These are phyloP conservation scores for Schoenoplectus triqueter DNA, from an alignment of 202 grass and related monocot species.

Conservation along the genomic window DNA sequence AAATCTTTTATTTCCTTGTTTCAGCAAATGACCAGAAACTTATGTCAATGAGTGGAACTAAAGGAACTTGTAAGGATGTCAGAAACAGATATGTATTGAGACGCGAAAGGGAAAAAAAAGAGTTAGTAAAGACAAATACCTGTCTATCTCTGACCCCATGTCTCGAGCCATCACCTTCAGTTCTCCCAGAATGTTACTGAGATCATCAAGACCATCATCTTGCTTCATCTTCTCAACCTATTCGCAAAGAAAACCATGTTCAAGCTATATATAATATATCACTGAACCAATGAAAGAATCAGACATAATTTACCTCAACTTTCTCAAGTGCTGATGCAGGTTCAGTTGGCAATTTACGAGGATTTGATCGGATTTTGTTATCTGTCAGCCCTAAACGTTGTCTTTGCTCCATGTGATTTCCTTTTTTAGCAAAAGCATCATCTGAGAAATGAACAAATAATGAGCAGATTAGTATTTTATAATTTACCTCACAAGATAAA, in stretches of 20 bases:
- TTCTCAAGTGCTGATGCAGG: constrained; percentile 57
- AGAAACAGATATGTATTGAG: constrained; percentile 2
- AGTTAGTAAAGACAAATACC: constrained; percentile 40
- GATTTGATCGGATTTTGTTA: constrained; percentile 44
- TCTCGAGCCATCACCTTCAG: constrained; percentile 87
- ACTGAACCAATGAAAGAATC: constrained; percentile 18
- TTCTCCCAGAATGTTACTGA: constrained; percentile 70
- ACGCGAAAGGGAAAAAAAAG: neutral
- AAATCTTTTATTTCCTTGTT: neutral
- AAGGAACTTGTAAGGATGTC: neutral
- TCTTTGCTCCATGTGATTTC: constrained; percentile 75
- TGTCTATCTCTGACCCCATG: constrained; percentile 91
- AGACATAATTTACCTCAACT: constrained; percentile 66
- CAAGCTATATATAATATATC: constrained; percentile 23
- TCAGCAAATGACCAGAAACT: constrained; percentile 8
- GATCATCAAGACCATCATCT: constrained; percentile 68
- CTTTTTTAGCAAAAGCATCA: constrained; percentile 77
- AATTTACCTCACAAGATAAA: constrained; percentile 15
- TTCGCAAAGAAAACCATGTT: constrained; percentile 14
- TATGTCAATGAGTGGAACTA: constrained; percentile 7
- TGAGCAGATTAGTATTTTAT: neutral
- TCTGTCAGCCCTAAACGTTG: constrained; percentile 65
- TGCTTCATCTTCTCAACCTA: constrained; percentile 95
- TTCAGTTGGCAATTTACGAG: constrained; percentile 49
- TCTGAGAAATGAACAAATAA: constrained; percentile 44